Evolutionary conservation across 768 basidiomycete genomes (phyloP), one percentile per base, ranked within the genome.

Genomic region (Tulasnella sp.): DNA sequence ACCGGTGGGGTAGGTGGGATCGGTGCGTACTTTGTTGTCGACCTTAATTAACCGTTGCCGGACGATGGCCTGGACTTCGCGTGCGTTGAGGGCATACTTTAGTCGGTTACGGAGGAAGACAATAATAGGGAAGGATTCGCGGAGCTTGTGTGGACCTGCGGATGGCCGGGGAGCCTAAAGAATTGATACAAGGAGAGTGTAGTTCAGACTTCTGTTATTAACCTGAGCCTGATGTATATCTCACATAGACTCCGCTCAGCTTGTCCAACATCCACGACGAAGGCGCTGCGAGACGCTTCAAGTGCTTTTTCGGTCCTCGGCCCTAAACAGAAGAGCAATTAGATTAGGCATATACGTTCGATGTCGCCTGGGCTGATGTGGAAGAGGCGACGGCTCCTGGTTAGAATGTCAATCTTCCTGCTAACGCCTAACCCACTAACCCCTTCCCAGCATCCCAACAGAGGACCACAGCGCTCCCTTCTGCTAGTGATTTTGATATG

Each of bases 241-340:
- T 72, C 74, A 92, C 91, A 68, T 90, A 94, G 66, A 91, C 92
- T 61, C 91, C 91, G 75, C 87, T 84, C 68, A 99, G 75, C 78
- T 99, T 99, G 80, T 98, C 92, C 64, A 99, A 81, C 93, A 99
- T 97, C 96, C 96, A 99, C 78, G 91, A 87, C 49, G 92, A 94
- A 64, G 96, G 96, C 63, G 96, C 96, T 66, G 85, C 84, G 61
- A 98, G 82, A 70, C 94, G 88, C 82, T 97, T 97, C 78, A 97
- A 82, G 72, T 97, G 93, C 76, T 96, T 96, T 86, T 89, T 96
- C 64, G 93, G 93, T 84, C 93, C 93, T 74, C 93, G 86, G 70
- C 82, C 92, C 93, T 96, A n/a, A 42, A 31, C 15, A 7, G 15
- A 7, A 38, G 34, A 38, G 34, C 5, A 15, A 38, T 7, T 38